Evolutionary conservation across 2,329 filamentous ascomycete genomes (phyloP).

Genomic region (Dendrostoma leiphaemia): DNA sequence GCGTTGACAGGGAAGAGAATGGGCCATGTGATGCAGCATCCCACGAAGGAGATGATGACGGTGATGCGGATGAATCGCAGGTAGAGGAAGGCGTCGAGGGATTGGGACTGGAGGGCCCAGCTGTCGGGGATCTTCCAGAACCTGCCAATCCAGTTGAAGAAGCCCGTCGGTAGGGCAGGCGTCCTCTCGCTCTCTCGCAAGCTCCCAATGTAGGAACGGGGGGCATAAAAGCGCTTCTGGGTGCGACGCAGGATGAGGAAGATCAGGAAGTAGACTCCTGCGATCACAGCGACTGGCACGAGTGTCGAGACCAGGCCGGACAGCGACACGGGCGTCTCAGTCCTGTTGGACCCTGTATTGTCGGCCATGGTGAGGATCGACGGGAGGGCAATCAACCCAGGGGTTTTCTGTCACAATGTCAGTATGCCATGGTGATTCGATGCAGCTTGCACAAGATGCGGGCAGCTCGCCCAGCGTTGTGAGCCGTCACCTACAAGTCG

Average conservation of each 20-base stretch:
- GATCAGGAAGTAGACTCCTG: constrained; percentile 39
- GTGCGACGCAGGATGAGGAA: constrained; percentile 45
- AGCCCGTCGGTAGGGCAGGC: constrained; percentile 56
- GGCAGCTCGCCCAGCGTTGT: too few species aligned
- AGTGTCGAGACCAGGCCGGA: constrained; percentile 41
- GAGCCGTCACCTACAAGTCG: neutral
- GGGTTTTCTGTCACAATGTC: neutral
- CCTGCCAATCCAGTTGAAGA: constrained; percentile 65
- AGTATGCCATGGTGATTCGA: neutral
- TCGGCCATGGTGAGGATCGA: neutral
- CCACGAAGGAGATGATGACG: constrained; percentile 68
- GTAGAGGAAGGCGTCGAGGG: constrained; percentile 18
- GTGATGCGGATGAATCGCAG: constrained; percentile 20
- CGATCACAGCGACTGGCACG: constrained; percentile 35
- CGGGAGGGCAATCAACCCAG: neutral
- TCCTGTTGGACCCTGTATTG: neutral
- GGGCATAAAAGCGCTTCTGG: constrained; percentile 47
- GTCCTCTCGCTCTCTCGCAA: constrained; percentile 52
- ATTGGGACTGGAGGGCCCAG: constrained; percentile 49
- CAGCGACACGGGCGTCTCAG: constrained; percentile 6
- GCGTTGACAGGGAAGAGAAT: constrained; percentile 83
- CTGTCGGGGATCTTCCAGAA: constrained; percentile 72
- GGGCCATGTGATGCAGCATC: constrained; percentile 82
- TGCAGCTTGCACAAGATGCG: too few species aligned
- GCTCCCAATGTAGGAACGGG: constrained; percentile 48